Conservation (phyloP, 2,329 filamentous ascomycete genomes). For the Aaosphaeria arxii region DNA sequence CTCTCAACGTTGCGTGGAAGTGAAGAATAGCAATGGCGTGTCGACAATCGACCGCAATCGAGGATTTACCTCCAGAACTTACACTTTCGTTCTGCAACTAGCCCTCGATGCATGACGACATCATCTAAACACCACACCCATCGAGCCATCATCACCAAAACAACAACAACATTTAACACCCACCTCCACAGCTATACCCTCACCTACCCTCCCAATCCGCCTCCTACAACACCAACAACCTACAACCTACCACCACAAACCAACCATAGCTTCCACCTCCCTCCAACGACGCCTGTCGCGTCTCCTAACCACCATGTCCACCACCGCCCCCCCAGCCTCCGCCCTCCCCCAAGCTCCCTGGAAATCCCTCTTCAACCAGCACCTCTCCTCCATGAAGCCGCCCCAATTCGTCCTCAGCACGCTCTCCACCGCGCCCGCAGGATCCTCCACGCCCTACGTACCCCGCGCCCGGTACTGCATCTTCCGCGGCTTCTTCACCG, state of each 20-base stretch:
- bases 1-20: too few species aligned
- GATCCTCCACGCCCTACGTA: constrained; percentile 40
- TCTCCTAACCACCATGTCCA: constrained; percentile 45
- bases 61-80: too few species aligned
- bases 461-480: constrained; percentile 74
- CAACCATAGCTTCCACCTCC: constrained; percentile 39
- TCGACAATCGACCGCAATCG: too few species aligned
- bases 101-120: neutral
- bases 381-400: constrained; percentile 48
- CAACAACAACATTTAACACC: too few species aligned
- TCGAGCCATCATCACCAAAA: neutral
- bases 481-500: constrained; percentile 80
- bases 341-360: constrained; percentile 48
- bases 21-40: too few species aligned
- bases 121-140: neutral
- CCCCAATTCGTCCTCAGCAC: constrained; percentile 53
- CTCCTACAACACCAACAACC: neutral
- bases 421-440: constrained; percentile 41
- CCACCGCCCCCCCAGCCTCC: constrained; percentile 38
- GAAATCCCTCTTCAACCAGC: constrained; percentile 49
- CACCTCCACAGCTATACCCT: neutral
- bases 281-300: constrained; percentile 37
- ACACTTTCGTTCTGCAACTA: too few species aligned
- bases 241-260: constrained; percentile 5
- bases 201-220: neutral